phyloP scores from a whole-genome alignment of 2,329 filamentous ascomycete genomes.

The Taxawa tesnikishii region DNA sequence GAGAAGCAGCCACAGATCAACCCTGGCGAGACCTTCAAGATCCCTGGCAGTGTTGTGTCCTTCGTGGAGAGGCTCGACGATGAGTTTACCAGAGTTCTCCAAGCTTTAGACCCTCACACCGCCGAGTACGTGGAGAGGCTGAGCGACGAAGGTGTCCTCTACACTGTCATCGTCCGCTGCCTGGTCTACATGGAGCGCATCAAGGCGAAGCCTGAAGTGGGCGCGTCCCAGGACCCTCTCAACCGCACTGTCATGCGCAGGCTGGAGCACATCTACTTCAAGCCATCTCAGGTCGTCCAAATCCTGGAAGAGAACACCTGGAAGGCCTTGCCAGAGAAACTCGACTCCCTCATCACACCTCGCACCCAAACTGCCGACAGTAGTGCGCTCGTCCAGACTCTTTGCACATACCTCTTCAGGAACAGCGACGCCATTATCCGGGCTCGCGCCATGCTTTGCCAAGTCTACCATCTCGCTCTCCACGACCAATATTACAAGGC shows the following conservation, averaged over 20 bases:
- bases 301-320: constrained; percentile 92
- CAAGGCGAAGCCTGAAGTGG: constrained; percentile 55
- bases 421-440: constrained; percentile 93
- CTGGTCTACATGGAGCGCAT: constrained; percentile 81
- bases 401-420: constrained; percentile 91
- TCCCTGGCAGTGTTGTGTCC: constrained; percentile 88
- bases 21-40: constrained; percentile 69
- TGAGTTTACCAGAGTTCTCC: constrained; percentile 91
- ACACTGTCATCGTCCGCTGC: constrained; percentile 82
- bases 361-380: constrained; percentile 58
- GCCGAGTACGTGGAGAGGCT: constrained; percentile 96
- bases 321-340: constrained; percentile 58
- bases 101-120: constrained; percentile 95
- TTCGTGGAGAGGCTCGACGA: constrained; percentile 93
- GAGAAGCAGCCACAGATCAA: constrained; percentile 75
- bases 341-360: constrained; percentile 73
- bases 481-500: constrained; percentile 98
- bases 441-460: constrained; percentile 92
- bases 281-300: constrained; percentile 84
- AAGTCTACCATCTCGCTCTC: constrained; percentile 95
- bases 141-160: constrained; percentile 78
- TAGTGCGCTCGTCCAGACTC: constrained; percentile 62
- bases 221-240: constrained; percentile 70
- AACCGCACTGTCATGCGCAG: constrained; percentile 91
- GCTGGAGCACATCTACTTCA: constrained; percentile 97